phyloP scores from a whole-genome alignment of 73 alveolate species.

The Paramecium primaurelia region DNA sequence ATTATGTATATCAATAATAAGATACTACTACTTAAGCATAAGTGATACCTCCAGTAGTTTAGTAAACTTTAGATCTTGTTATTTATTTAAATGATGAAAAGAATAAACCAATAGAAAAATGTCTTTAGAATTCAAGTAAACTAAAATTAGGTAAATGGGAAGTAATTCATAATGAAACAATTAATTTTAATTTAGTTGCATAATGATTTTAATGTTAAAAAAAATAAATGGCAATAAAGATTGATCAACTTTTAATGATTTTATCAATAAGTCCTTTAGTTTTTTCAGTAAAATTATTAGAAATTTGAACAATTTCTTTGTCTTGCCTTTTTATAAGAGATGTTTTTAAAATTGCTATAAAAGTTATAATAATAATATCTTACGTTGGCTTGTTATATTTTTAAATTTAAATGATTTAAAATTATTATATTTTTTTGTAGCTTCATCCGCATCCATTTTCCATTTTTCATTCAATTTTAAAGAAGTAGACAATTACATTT shows the following conservation, averaged over 20 bases:
- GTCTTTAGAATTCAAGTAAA: neutral
- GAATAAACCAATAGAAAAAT: constrained; percentile 15
- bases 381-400: neutral
- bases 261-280: neutral
- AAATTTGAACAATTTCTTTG: neutral
- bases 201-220: neutral
- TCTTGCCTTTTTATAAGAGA: neutral
- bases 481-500: neutral
- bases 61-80: neutral
- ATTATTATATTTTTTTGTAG: neutral
- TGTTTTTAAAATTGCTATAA: neutral
- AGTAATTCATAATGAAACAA: neutral
- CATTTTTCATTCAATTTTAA: constrained; percentile 12
- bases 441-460: constrained; percentile 42
- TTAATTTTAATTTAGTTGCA: neutral
- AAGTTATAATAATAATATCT: neutral
- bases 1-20: neutral
- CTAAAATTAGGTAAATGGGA: constrained; percentile 8
- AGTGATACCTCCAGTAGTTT: constrained; percentile 25
- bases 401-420: neutral
- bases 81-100: neutral
- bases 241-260: neutral
- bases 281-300: constrained; percentile 10
- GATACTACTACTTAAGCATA: constrained; percentile 8
- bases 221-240: too few species aligned